Base-by-base conservation (phyloP, 2,329 filamentous ascomycete species). In the Aspergillus ruber region DNA sequence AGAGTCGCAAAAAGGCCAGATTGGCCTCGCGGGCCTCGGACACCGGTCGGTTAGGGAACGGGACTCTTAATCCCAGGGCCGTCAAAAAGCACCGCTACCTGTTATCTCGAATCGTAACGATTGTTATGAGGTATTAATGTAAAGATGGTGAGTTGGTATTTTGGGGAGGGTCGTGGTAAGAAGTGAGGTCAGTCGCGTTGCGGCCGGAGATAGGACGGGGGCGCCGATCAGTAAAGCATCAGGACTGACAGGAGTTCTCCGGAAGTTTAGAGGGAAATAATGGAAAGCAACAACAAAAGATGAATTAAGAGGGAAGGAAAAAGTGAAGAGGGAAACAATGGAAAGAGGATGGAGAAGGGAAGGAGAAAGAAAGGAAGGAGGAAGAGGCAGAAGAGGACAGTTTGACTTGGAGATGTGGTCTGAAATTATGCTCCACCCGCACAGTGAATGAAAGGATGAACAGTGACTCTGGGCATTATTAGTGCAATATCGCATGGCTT, bases 301-400 rank as follows among this genome's bases (percentile, higher is more conserved):
- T 32, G 29, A 23, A 13, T 32, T 33, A 42, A 35, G 32, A 17
- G 9, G 20, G 10, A 36, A 44, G 42, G 42, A 12, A 36, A 29
- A 21, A 12, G 33, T 17, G 23, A 36, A 17, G 43, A 17, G n/a
- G 18, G 33, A 25, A 29, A 27, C n/a, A 42, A 18, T 35, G 27
- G 27, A 38, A 36, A 25, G 35, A 43, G 33, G 39, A 42, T 15
- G 36, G 18, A 51, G 36, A 46, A 43, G 44, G 23, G 40, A 43
- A 44, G 25, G 46, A 40, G 18, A 29, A 23, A 15, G n/a, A 21
- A 12, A 9, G 15, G 12, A 35, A 20, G 25, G 25, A 18, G 29
- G 18, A 48, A 36, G 21, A 33, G 17, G 33, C 29, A 42, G 51
- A 53, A 55, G 49, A 54, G 53, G 53, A 55, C 53, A 56, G 51